Evolutionary conservation across 176 grass and related monocot genomes (phyloP), one percentile per base, ranked within the genome.

Genomic region (Melocanna baccifera): DNA sequence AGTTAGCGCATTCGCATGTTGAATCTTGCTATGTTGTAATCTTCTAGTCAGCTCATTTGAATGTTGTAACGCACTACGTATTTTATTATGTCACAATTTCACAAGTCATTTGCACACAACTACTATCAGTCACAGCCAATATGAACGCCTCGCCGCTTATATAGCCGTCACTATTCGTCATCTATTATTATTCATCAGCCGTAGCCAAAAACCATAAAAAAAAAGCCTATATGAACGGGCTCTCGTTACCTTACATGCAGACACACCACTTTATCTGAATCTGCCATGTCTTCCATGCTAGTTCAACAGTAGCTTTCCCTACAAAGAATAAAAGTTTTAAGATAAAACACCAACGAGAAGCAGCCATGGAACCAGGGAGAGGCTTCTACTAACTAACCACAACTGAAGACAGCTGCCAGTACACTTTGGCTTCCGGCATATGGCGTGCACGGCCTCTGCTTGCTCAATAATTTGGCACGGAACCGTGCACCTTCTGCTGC

Each of bases 391-490:
- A 56, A 68, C 62, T 32, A 74, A 29, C 64, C 41, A 4, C 76
- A 28, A 34, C 53, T 12, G 37, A 71, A 30, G 48, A 1, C 67
- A 71, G 66, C 68, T 13, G 2, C 4, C 15, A 28, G 14, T 9
- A 26, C 68, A 43, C 15, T 46, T 73, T 3, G 34, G 7, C 42
- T 40, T 45, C 20, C 2, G 22, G 41, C 82, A 85, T 68, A 88
- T 89, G 76, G 11, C 16, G 6, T 28, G 82, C 59, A 57, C 25
- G 56, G 34, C 39, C 15, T 71, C 45, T 52, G 16, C 30, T 62
- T 62, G 53, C 51, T 70, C 29, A 76, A 70, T 89, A 16, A 81
- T 89, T 89, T 34, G 41, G 40, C 77, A 53, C 42, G 41, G 69
- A 83, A 14, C 28, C 62, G 61, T 68, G 43, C 41, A n/a, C 7